Evolutionary conservation across 768 basidiomycete species (phyloP), one percentile per base, ranked within the genome.

Genomic region (Lentinula raphanica): DNA sequence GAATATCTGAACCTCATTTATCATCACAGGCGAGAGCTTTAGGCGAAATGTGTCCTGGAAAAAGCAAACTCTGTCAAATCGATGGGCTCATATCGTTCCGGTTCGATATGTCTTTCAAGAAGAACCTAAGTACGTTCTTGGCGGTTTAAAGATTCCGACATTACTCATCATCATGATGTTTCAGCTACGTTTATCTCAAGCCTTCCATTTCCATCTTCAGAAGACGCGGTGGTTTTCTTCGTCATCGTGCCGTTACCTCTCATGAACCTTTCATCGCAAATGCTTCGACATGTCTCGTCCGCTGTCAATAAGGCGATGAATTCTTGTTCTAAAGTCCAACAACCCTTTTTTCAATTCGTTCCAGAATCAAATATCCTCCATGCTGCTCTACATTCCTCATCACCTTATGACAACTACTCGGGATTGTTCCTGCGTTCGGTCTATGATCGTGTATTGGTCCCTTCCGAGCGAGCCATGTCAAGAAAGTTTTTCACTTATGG

Each of bases 301-400:
- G 78, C 84, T 3, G 71, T 85, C 60, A 85, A 83, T 64, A 86
- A 86, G 59, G 70, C 79, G 3, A 67, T 76, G 56, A 81, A 79
- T 68, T 69, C 75, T 12, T 74, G 76, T 49, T 63, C 71, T n/a
- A 67, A 78, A 12, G 75, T 68, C n/a, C n/a, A n/a, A 13, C 82
- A 83, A 51, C 75, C 88, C 17, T 74, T 87, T 28, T 81, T 90
- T 59, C 88, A 94, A 57, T 81, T 92, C 61, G 74, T 94, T 44
- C 88, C 92, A 3, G 86, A 91, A 60, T 74, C 80, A 31, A 71
- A 82, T 44, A 72, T 89, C 23, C 68, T 78, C 44, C 75, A 78
- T 9, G 72, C 74, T 17, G 73, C 79, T n/a, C 23, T 53, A 13
- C 74, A 78, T 46, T 75, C 77, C 38, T 73, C 83, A 15, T 65